Percentiles rank a stretch among this genome's conserved stretches.
phyloP scores from a whole-genome alignment of 2,329 filamentous ascomycete species.

The Arachnopeziza araneosa region DNA sequence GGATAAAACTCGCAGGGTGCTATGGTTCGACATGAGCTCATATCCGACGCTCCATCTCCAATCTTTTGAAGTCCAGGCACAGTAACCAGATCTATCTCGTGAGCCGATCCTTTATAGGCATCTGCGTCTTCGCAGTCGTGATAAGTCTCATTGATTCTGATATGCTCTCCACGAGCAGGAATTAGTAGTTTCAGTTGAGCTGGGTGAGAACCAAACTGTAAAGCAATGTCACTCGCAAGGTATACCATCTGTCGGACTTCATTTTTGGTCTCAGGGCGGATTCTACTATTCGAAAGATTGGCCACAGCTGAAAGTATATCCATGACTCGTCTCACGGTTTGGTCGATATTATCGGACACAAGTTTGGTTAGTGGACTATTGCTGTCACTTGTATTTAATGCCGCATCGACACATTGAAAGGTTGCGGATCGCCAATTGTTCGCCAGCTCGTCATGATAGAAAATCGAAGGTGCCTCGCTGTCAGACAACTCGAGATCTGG shows the following conservation, averaged over 20 bases:
- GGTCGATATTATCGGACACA: neutral
- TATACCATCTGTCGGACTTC: neutral
- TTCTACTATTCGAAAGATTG: neutral
- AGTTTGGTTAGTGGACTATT: neutral
- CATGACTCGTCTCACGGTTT: neutral
- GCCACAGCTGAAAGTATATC: neutral
- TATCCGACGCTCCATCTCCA: neutral
- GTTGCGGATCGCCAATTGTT: conserved; percentile 7
- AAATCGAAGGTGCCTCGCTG: neutral
- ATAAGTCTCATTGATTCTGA: conserved; percentile 1
- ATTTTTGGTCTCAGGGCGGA: neutral
- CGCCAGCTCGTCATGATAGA: neutral
- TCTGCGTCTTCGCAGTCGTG: conserved; percentile 3
- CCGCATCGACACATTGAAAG: neutral
- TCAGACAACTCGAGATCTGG: too few relatives aligned
- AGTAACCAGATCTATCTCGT: conserved; percentile 1
- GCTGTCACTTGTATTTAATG: neutral
- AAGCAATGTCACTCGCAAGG: neutral
- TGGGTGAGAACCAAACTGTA: conserved; percentile 2
- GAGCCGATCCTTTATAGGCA: neutral
- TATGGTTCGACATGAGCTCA: neutral
- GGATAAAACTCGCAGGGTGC: conserved; percentile 5
- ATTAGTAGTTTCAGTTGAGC: neutral
- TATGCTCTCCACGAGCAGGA: conserved; percentile 1
- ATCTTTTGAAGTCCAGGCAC: conserved; percentile 2